Evolutionary conservation across 129 eudicot species (phyloP), one percentile per base, ranked within the genome.

Genomic region (Sambucus nigra): DNA sequence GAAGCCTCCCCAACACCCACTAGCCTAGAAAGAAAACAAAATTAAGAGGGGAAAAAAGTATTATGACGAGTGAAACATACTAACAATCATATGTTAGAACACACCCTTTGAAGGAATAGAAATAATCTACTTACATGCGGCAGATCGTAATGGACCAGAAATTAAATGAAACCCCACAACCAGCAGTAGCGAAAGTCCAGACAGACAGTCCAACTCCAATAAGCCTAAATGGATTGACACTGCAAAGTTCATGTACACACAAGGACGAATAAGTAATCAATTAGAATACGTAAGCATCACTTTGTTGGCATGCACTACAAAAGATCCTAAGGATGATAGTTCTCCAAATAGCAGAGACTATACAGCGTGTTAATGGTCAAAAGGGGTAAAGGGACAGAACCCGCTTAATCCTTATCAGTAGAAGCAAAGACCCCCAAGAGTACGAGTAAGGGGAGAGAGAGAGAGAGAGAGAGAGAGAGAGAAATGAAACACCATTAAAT

Each of bases 1-100:
- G 95, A 91, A 50, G 98, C 98, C 86, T 91, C 98, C 47, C 98
- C 98, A 53, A 85, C 98, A 76, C 98, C 98, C 50, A 85, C 95
- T 47, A 91, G 68, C 98, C 95, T 91, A 61, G 38, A 33, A 48
- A 26, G 39, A 31, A 27, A 45, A 57, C 27, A 50, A 22, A n/a
- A 57, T 56, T 14, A 53, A 32, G 25, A 7, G 17, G 56, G 12
- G 46, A n/a, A 20, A 60, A 25, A 4, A 28, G 11, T 7, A 5
- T 33, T 50, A 35, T 22, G 16, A 50, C 21, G 10, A 47, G 18
- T 25, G 19, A 18, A 12, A 39, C 22, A 41, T 9, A 48, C 16
- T 28, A 50, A 54, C 24, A 11, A 33, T 47, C 26, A n/a, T 11
- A 7, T 35, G 42, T 35, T 35, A 1, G 13, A 2, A 35, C 8